These are phyloP conservation scores for Scedosporium minutisporum DNA, from an alignment of 2,329 filamentous ascomycete species.

Conservation along the genomic window DNA sequence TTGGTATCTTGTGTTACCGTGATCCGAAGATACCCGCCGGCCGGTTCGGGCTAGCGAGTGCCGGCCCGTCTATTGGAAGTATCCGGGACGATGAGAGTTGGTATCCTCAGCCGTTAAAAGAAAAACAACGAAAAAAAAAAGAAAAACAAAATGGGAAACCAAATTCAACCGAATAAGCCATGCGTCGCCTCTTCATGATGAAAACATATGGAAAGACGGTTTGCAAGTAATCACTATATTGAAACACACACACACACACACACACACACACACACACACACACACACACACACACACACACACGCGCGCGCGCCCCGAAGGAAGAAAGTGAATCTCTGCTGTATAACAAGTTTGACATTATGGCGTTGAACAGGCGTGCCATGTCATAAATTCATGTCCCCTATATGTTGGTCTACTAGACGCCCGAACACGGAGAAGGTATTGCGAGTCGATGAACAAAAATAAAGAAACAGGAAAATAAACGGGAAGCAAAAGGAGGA, in stretches of 20 bases:
- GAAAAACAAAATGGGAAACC: not conserved
- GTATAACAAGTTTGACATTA: not conserved
- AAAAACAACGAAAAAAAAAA: not conserved
- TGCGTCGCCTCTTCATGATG: too few relatives aligned
- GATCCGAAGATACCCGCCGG: not conserved
- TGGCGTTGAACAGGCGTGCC: conserved; percentile 1
- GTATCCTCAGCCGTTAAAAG: not conserved
- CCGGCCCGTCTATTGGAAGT: not conserved
- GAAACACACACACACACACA: too few relatives aligned
- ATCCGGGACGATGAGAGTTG: not conserved
- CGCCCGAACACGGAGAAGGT: conserved; percentile 6
- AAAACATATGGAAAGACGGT: too few relatives aligned
- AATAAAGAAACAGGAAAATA: conserved; percentile 1
- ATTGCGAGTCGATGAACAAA: not conserved
- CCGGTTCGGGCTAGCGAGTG: not conserved
- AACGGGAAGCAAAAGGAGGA: not conserved
- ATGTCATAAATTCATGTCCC: conserved; percentile 9
- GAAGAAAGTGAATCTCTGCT: not conserved
- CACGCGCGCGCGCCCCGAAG: too few relatives aligned
- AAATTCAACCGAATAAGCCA: not conserved
- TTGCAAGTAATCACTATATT: too few relatives aligned
- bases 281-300: too few relatives aligned
- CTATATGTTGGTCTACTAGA: conserved; percentile 7
- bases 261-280: too few relatives aligned
- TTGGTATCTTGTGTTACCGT: not conserved